Conservation (phyloP, 2,329 filamentous ascomycete genomes). For the Fusarium humuli region DNA sequence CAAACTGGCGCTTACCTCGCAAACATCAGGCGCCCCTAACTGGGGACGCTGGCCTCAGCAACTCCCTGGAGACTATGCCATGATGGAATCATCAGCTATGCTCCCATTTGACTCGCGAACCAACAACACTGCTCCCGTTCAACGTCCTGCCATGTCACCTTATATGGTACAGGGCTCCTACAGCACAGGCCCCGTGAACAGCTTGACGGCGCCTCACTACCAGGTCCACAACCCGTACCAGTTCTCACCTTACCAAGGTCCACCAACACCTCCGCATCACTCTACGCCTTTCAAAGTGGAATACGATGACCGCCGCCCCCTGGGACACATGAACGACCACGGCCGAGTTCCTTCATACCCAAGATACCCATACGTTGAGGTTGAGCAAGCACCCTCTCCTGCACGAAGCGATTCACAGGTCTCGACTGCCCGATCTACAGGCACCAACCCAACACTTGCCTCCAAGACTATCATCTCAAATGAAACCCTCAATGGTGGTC, state of each 20-base stretch:
- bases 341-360: constrained; percentile 42
- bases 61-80: constrained; percentile 59
- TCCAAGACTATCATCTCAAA: constrained; percentile 60
- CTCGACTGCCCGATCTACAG: constrained; percentile 42
- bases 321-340: constrained; percentile 41
- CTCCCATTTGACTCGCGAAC: constrained; percentile 63
- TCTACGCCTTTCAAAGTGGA: constrained; percentile 51
- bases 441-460: constrained; percentile 47
- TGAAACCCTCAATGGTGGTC: constrained; percentile 58
- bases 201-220: constrained; percentile 58
- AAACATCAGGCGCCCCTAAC: constrained; percentile 57
- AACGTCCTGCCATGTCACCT: constrained; percentile 58
- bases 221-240: constrained; percentile 57
- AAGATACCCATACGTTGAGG: constrained; percentile 49
- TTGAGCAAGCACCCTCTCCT: constrained; percentile 51
- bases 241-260: constrained; percentile 58
- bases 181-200: constrained; percentile 57
- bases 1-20: constrained; percentile 62
- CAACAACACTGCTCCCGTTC: constrained; percentile 53
- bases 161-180: constrained; percentile 62
- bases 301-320: constrained; percentile 49
- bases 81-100: constrained; percentile 61
- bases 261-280: constrained; percentile 50
- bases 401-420: constrained; percentile 50
- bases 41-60: constrained; percentile 69